Evolutionary conservation across 805 yeast genomes (phyloP).

Genomic region (Myxozyma monticola): DNA sequence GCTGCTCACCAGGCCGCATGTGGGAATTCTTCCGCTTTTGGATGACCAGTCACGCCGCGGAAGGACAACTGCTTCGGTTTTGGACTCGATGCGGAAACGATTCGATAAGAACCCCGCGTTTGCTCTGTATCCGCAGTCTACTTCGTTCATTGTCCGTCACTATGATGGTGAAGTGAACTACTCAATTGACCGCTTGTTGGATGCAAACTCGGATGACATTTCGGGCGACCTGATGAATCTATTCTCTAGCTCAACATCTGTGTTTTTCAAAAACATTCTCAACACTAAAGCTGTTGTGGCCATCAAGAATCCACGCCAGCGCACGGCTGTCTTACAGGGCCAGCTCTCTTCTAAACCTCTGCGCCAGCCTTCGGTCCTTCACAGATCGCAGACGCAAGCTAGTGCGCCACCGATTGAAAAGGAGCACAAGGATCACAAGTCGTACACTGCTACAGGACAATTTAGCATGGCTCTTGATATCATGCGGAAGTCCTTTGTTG

Average conservation of each 20-base stretch:
- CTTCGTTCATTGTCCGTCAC: conserved; percentile 51
- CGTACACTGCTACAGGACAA: conserved; percentile 38
- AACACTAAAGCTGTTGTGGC: conserved; percentile 41
- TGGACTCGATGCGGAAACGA: conserved; percentile 38
- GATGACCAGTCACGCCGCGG: conserved; percentile 43
- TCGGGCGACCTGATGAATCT: conserved; percentile 45
- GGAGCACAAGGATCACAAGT: conserved; percentile 20
- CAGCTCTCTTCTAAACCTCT: conserved; percentile 44
- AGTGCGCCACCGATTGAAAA: conserved; percentile 11
- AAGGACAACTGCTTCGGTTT: conserved; percentile 37
- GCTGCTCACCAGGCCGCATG: conserved; percentile 47
- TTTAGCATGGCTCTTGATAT: conserved; percentile 39
- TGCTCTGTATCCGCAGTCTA: conserved; percentile 27
- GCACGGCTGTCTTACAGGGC: conserved; percentile 40
- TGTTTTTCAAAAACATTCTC: conserved; percentile 40
- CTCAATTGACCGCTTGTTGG: conserved; percentile 51
- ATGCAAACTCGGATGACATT: conserved; percentile 53
- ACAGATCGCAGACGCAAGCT: conserved; percentile 21
- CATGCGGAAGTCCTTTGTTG: conserved; percentile 42
- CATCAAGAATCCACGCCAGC: conserved; percentile 37
- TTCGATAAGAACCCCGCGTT: conserved; percentile 36
- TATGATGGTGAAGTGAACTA: conserved; percentile 62
- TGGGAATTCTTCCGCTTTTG: conserved; percentile 41
- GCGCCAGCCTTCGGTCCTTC: conserved; percentile 42
- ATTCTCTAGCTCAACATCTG: conserved; percentile 43